phyloP scores from a whole-genome alignment of 495 filamentous ascomycete genomes.

The Lentithecium fluviatile region DNA sequence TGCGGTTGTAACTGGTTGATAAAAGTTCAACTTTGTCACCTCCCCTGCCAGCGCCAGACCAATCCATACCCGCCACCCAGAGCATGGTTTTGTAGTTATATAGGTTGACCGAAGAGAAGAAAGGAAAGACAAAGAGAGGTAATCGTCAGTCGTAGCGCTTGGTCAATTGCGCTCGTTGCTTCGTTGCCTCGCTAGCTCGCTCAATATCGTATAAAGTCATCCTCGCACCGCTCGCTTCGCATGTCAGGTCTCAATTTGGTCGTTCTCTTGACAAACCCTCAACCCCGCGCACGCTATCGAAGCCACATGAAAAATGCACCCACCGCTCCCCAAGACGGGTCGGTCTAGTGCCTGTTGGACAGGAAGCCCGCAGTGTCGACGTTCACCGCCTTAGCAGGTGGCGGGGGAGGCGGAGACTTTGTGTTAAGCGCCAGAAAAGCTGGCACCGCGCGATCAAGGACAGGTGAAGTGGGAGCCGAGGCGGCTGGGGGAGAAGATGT shows the following conservation, averaged over 20 bases:
- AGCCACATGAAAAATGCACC: too few species aligned
- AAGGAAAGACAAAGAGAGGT: neutral
- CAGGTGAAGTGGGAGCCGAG: neutral
- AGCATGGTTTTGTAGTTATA: constrained; percentile 17
- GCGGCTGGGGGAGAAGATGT: constrained; percentile 1
- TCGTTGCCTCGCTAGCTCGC: too few species aligned
- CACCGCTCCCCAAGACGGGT: too few species aligned
- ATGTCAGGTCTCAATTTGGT: neutral
- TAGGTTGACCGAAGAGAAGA: constrained; percentile 18
- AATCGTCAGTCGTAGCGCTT: neutral
- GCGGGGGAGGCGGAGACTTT: constrained; percentile 12
- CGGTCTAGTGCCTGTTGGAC: constrained; percentile 24
- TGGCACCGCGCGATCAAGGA: constrained; percentile 3
- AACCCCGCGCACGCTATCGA: too few species aligned
- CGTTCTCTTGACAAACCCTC: neutral
- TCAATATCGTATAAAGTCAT: too few species aligned
- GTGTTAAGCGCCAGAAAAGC: constrained; percentile 24
- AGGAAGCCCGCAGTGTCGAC: constrained; percentile 10
- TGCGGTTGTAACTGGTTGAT: too few species aligned
- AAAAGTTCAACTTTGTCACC: neutral
- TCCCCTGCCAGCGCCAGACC: neutral
- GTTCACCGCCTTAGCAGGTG: neutral
- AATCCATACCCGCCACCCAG: constrained; percentile 4
- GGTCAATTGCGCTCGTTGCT: neutral
- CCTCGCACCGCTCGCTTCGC: neutral